Evolutionary conservation across 768 basidiomycete genomes (phyloP), one percentile per base, ranked within the genome.

Genomic region (Strobilomyces dryophilus): DNA sequence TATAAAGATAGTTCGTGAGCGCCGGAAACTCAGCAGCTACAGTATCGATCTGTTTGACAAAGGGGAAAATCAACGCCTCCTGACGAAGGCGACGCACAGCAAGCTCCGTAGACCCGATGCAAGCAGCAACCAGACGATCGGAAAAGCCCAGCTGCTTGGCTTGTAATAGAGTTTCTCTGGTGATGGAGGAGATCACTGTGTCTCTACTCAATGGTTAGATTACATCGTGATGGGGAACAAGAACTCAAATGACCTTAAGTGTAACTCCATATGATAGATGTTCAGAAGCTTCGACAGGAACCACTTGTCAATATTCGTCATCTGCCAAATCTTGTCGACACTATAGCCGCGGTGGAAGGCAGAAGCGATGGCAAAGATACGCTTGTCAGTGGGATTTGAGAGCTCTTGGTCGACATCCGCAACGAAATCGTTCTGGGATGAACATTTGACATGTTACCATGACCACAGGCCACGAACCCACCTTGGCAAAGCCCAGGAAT

Each of bases 231-330:
- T 3, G 5, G 27, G 37, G 43, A 45, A 49, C 6, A 29, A 1
- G 18, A 14, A 31, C 10, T 2, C 6, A 43, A 15, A 87, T 54
- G 67, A 95, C 94, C 77, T 79, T 41, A 98, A 75, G 39, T 66
- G 72, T 55, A 83, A 74, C 70, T 97, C 94, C 78, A 94, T 88
- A 61, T 81, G 79, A 67, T 81, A 84, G 56, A 98, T 88, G 61
- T 90, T 78, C 66, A 89, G 77, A 34, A 99, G 82, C 71, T 87
- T 90, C 52, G 82, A 91, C 66, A 99, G 72, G 80, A 99, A 99
- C 95, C 95, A 99, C 70, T 88, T 93, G 76, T 98, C 95, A 61
- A 99, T 98, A 70, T 89, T 95, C 48, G 94, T 95, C 88, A 98
- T 92, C 68, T 94, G 84, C 85, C 93, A 94, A 63, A 99, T 84